Base-by-base conservation (phyloP, 805 yeast genomes). In the Candida maesae region DNA sequence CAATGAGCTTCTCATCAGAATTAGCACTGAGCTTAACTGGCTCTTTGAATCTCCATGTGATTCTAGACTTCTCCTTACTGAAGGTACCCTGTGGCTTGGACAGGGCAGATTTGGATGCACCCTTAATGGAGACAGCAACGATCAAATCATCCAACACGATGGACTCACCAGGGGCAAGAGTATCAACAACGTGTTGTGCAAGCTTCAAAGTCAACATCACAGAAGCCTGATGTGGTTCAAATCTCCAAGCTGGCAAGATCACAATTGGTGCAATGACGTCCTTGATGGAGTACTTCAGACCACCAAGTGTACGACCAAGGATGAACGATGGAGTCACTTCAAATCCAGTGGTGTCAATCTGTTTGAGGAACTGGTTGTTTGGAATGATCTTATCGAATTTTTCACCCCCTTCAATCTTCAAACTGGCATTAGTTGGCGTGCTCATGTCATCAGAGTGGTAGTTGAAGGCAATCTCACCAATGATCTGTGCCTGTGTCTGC, bases 81-180 rank as follows among this genome's bases (percentile, higher is more conserved):
- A 89, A 91, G 1, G 95, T 78, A 42, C 97, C 98, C 41, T 84
- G 81, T 5, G 99, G 99, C 59, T 85, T 87, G 3, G 95, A 84
- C 46, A 89, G 79, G 1, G 96, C 97, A 2, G 79, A 66, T 3
- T 83, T 73, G 14, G 77, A 73, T 10, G 84, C 81, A 27, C 81
- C 84, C 14, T 71, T 67, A 51, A 83, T 79, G n/a, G 79, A 67
- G 34, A 86, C 70, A 23, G 65, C 60, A 6, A 78, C 67, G 2
- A 58, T 52, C 17, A 69, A 55, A 38, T 65, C 66, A 14, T 66
- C 66, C 47, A 70, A 47, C 23, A 45, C 58, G 12, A 77, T 59
- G 14, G 63, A 56, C 15, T 65, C 64, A 19, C 65, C 61, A 12
- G 65, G 63, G 6, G 56, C 50, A 28, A 77, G 52, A 26, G 57